Evolutionary conservation across 208 protist genomes (phyloP).

Genomic region (Crithidia acanthocephali): DNA sequence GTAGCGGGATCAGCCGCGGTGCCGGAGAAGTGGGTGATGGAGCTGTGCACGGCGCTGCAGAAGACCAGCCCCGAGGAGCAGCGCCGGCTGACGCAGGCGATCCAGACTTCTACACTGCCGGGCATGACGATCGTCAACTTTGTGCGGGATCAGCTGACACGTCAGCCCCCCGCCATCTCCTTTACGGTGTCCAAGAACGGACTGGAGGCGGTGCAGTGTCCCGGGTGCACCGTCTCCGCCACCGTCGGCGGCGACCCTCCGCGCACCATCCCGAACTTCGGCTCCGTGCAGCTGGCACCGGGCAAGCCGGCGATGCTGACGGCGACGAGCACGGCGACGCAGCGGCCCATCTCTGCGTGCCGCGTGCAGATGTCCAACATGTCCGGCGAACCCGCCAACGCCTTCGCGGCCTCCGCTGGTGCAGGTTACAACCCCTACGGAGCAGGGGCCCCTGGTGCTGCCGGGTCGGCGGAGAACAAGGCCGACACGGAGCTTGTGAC

Average conservation of each 20-base stretch:
- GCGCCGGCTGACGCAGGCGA: constrained; percentile 47
- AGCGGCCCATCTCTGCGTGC: constrained; percentile 44
- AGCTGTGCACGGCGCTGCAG: constrained; percentile 57
- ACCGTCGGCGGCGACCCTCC: constrained; percentile 52
- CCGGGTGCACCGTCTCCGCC: constrained; percentile 60
- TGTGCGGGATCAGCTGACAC: constrained; percentile 59
- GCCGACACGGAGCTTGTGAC: constrained; percentile 60
- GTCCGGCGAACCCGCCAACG: background rate
- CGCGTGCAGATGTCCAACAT: constrained; percentile 41
- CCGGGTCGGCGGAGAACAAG: constrained; percentile 12
- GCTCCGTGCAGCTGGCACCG: constrained; percentile 39
- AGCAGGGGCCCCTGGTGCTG: background rate
- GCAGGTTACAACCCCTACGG: constrained; percentile 17
- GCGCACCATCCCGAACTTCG: constrained; percentile 43
- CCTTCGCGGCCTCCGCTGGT: background rate
- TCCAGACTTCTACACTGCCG: constrained; percentile 39
- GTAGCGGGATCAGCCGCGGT: constrained; percentile 8
- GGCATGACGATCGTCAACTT: constrained; percentile 59
- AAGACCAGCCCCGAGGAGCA: constrained; percentile 46
- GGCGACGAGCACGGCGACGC: constrained; percentile 43
- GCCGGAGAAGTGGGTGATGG: constrained; percentile 56
- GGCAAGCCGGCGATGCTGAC: constrained; percentile 46
- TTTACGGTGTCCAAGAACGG: constrained; percentile 43
- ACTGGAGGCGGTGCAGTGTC: constrained; percentile 58
- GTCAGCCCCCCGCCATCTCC: constrained; percentile 56